Percentiles rank a stretch among this genome's conserved stretches.
These are phyloP conservation scores for Penicillium sp. DNA, from an alignment of 2,329 filamentous ascomycete genomes.

Conservation along the genomic window DNA sequence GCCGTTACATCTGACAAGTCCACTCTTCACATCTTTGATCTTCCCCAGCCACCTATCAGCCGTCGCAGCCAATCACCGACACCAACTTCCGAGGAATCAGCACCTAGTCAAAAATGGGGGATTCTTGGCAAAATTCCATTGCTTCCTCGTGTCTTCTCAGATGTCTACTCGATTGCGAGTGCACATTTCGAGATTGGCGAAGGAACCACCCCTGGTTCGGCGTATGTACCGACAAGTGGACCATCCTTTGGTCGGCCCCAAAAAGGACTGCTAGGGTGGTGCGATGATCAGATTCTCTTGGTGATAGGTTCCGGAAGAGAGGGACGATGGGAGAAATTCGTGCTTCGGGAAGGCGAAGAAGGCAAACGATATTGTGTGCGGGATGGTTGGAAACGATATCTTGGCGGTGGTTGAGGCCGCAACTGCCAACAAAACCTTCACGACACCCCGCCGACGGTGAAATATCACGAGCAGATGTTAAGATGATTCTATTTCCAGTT, in stretches of 20 bases:
- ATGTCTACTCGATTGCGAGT: slow-evolving; percentile 82
- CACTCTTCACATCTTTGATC: slow-evolving; percentile 90
- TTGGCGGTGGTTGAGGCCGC: slow-evolving; percentile 43
- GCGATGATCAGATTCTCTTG: slow-evolving; percentile 69
- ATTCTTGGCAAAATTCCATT: slow-evolving; percentile 80
- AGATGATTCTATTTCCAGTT: background rate
- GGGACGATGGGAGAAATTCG: slow-evolving; percentile 85
- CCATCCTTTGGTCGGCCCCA: slow-evolving; percentile 61
- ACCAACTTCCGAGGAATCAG: slow-evolving; percentile 45
- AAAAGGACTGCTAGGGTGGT: slow-evolving; percentile 87
- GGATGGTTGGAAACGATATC: slow-evolving; percentile 81
- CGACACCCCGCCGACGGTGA: background rate
- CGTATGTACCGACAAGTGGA: slow-evolving; percentile 52
- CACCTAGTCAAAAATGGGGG: slow-evolving; percentile 74
- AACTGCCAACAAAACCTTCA: background rate
- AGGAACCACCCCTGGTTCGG: slow-evolving; percentile 54
- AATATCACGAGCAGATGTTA: background rate
- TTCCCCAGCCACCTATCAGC: slow-evolving; percentile 53
- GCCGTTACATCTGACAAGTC: slow-evolving; percentile 97
- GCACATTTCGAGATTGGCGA: slow-evolving; percentile 81
- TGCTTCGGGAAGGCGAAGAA: slow-evolving; percentile 67
- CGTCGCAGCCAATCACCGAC: slow-evolving; percentile 39
- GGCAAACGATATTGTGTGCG: slow-evolving; percentile 67
- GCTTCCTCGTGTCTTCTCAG: slow-evolving; percentile 83
- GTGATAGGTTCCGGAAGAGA: slow-evolving; percentile 79